Conservation (phyloP, 2,329 filamentous ascomycete genomes). For the Neofusicoccum parvum region DNA sequence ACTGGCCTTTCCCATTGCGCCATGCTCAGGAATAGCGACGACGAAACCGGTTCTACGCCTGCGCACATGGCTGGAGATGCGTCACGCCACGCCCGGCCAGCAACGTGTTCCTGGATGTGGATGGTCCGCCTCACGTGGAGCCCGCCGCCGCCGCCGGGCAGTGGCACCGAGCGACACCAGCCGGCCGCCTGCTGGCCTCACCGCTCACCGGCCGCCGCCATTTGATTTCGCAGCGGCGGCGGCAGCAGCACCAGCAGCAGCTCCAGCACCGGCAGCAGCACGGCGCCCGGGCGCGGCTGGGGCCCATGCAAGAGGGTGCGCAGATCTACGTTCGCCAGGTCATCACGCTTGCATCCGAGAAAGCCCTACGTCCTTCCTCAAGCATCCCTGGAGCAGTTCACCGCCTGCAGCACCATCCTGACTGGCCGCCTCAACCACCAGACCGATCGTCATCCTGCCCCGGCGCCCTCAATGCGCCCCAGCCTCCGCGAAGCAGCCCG, state of each 20-base stretch:
- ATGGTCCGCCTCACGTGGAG: slow-evolving; percentile 7
- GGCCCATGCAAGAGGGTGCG: slow-evolving; percentile 27
- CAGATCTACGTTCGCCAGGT: slow-evolving; percentile 41
- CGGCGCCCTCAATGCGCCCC: background rate
- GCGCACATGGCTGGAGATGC: background rate
- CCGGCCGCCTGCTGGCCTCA: background rate
- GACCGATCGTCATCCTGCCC: background rate
- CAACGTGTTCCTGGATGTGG: slow-evolving; percentile 19
- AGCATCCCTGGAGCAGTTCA: slow-evolving; percentile 42
- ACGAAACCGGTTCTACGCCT: background rate
- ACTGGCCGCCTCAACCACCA: slow-evolving; percentile 36
- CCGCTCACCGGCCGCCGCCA: background rate
- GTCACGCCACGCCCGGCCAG: slow-evolving; percentile 11
- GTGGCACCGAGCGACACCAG: no score
- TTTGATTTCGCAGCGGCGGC: background rate
- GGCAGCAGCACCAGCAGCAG: no score
- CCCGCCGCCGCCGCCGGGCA: background rate
- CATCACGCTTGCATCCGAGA: slow-evolving; percentile 40
- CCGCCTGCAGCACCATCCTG: slow-evolving; percentile 33
- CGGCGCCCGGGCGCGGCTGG: no score
- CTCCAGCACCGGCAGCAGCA: no score
- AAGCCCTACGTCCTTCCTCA: slow-evolving; percentile 7
- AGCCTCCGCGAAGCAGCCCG: background rate
- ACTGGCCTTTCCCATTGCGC: background rate
- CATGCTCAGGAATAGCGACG: background rate